Conservation (phyloP, 768 basidiomycete species). For the Russula sp. region DNA sequence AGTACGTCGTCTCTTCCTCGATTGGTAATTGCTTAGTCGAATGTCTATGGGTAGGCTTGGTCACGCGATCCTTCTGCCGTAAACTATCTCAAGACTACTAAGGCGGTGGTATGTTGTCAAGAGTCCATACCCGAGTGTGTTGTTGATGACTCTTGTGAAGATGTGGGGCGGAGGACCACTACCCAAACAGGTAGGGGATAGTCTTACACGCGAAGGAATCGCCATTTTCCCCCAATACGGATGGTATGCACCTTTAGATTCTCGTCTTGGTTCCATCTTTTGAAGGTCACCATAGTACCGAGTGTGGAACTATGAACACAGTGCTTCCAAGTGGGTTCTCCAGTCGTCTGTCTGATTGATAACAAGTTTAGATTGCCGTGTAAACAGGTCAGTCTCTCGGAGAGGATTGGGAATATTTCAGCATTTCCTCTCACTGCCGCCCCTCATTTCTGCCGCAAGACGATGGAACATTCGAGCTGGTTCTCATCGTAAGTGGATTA, state of each 20-base stretch:
- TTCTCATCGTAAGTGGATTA: constrained; percentile 29
- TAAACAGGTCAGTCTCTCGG: constrained; percentile 24
- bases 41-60: constrained; percentile 31
- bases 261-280: background rate
- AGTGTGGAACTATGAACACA: constrained; percentile 31
- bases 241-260: constrained; percentile 23
- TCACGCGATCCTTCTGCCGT: constrained; percentile 29
- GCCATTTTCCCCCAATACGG: constrained; percentile 32
- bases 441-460: constrained; percentile 28
- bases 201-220: constrained; percentile 31
- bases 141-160: constrained; percentile 25
- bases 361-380: background rate
- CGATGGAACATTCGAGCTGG: constrained; percentile 31
- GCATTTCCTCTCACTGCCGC: constrained; percentile 28
- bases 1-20: constrained; percentile 27
- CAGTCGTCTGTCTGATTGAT: background rate
- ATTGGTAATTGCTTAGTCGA: background rate
- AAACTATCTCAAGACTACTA: constrained; percentile 30
- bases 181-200: constrained; percentile 33
- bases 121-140: background rate
- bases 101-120: constrained; percentile 31
- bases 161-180: constrained; percentile 37
- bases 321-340: constrained; percentile 29
- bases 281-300: constrained; percentile 24
- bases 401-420: constrained; percentile 33